Evolutionary conservation across 2,329 filamentous ascomycete species (phyloP).

Genomic region (Fusarium continuum): DNA sequence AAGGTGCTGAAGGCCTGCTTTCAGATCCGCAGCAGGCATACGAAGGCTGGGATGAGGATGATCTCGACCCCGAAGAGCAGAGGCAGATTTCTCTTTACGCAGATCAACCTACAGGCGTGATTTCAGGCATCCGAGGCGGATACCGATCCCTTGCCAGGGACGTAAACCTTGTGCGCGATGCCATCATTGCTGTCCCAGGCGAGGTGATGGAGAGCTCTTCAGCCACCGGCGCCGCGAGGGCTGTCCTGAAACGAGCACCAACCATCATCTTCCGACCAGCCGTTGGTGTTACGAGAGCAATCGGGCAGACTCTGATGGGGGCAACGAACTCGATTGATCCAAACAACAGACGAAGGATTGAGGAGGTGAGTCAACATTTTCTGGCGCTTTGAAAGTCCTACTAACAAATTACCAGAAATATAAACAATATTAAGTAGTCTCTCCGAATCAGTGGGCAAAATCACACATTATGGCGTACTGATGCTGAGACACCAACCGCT

Average conservation of each 20-base stretch:
- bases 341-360: conserved; percentile 79
- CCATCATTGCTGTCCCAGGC: conserved; percentile 91
- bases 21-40: conserved; percentile 52
- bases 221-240: conserved; percentile 81
- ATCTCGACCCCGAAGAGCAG: conserved; percentile 72
- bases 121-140: conserved; percentile 85
- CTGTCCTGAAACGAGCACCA: conserved; percentile 83
- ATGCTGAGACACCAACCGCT: conserved; percentile 16
- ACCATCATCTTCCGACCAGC: conserved; percentile 91
- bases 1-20: conserved; percentile 86
- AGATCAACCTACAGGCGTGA: conserved; percentile 88
- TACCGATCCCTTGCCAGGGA: conserved; percentile 86
- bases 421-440: conserved; percentile 52
- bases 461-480: conserved; percentile 18
- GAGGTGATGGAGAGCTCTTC: conserved; percentile 89
- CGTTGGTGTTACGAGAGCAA: conserved; percentile 87
- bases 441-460: not conserved
- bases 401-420: conserved; percentile 55
- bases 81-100: conserved; percentile 92
- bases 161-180: conserved; percentile 85
- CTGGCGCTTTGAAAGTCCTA: not conserved
- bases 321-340: conserved; percentile 93
- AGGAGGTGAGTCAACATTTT: conserved; percentile 77
- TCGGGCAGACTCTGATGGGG: conserved; percentile 89
- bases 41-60: conserved; percentile 66